Conservation (phyloP, 2,329 filamentous ascomycete genomes). For the Talaromyces sp. region DNA sequence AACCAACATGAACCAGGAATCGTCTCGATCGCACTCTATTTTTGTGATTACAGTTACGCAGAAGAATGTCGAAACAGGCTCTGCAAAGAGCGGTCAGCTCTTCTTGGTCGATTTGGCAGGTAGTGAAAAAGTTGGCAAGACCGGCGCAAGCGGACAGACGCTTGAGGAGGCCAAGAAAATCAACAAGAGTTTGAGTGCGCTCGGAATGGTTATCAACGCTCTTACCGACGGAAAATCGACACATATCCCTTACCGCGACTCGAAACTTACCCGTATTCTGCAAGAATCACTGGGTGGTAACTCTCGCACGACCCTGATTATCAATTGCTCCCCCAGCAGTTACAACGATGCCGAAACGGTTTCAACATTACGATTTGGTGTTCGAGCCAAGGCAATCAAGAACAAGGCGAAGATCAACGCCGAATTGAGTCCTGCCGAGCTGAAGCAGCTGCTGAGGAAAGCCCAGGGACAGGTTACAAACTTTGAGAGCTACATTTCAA, state of each 20-base stretch:
- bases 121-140: constrained; percentile 98
- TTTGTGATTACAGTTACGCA: constrained; percentile 96
- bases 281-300: constrained; percentile 98
- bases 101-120: constrained; percentile 97
- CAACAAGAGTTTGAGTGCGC: constrained; percentile 97
- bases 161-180: constrained; percentile 99
- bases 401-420: constrained; percentile 99
- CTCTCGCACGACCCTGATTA: constrained; percentile 94
- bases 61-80: constrained; percentile 95
- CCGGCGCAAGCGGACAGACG: constrained; percentile 92
- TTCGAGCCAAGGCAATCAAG: constrained; percentile 96
- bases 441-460: constrained; percentile 90
- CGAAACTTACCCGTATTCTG: constrained; percentile 91
- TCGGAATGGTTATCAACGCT: constrained; percentile 98
- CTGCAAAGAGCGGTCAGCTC: constrained; percentile 90
- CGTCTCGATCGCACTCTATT: constrained; percentile 95
- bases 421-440: constrained; percentile 88
- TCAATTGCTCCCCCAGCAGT: constrained; percentile 98
- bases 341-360: constrained; percentile 97
- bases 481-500: constrained; percentile 81
- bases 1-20: constrained; percentile 99
- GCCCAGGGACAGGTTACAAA: constrained; percentile 83
- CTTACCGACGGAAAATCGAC: constrained; percentile 95
- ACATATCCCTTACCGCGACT: constrained; percentile 94
- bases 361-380: constrained; percentile 88